Percentiles rank a stretch among this genome's conserved stretches.
phyloP scores from a whole-genome alignment of 139 green algal species.

The Coelastrella sp. region DNA sequence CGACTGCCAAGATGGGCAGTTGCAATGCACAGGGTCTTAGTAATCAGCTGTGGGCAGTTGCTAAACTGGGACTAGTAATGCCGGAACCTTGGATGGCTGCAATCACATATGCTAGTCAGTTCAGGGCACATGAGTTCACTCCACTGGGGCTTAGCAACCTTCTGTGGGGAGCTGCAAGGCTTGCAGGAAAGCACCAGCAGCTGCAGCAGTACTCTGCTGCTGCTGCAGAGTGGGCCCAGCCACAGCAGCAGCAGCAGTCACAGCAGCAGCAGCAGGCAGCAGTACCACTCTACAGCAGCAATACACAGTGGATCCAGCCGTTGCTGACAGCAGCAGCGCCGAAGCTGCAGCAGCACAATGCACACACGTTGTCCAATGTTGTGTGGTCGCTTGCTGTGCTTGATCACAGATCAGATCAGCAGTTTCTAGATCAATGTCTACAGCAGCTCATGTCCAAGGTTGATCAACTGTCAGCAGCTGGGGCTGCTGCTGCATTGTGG shows the following conservation, averaged over 20 bases:
- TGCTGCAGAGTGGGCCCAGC: background rate
- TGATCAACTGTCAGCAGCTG: slow-evolving; percentile 1
- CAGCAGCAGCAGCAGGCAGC: background rate
- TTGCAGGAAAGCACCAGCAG: slow-evolving; percentile 31
- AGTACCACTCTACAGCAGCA: slow-evolving; percentile 20
- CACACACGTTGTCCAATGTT: slow-evolving; percentile 32
- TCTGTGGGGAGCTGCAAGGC: slow-evolving; percentile 49
- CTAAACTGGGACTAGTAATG: slow-evolving; percentile 42
- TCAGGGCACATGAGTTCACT: slow-evolving; percentile 16
- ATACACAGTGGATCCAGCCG: background rate
- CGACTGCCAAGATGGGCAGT: slow-evolving; percentile 3
- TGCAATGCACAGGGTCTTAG: slow-evolving; percentile 35
- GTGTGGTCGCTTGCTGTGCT: slow-evolving; percentile 53
- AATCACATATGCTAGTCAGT: background rate
- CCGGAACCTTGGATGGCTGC: slow-evolving; percentile 41
- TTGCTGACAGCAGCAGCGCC: background rate
- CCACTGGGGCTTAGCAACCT: slow-evolving; percentile 54
- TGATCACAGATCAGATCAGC: background rate
- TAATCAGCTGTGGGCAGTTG: slow-evolving; percentile 56
- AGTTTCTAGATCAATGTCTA: slow-evolving; percentile 2
- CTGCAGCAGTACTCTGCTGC: background rate
- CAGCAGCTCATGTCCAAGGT: slow-evolving; percentile 19
- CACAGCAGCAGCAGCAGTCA: slow-evolving; percentile 17
- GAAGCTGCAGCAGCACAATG: slow-evolving; percentile 19
- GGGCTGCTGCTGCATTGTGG: slow-evolving; percentile 13